Base-by-base conservation (phyloP, 176 grass and related monocot genomes). In the Phyllostachys edulis region DNA sequence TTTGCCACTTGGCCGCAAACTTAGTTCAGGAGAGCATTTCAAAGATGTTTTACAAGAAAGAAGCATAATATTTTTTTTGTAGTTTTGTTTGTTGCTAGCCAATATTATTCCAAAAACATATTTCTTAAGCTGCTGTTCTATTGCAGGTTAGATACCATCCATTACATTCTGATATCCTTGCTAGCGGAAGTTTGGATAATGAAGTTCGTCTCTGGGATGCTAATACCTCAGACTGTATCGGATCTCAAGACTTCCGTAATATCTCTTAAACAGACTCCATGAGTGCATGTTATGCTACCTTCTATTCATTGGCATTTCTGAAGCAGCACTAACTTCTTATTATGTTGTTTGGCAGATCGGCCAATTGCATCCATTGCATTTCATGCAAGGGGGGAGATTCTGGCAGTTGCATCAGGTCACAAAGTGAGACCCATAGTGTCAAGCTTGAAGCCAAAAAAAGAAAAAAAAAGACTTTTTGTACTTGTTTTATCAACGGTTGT, bases 191-290 rank as follows among this genome's bases (percentile, higher is more conserved):
- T 82, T 96, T 99, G 90, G 97, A 99, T 89, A 76, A 94, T 75
- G 93, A 99, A 94, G 93, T 99, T 87, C 93, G 97, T 76, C 78
- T 99, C 5, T 99, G 97, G 97, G 93, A 99, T 89, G 93, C 97
- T 39, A 87, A 90, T 70, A 92, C 97, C 20, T 79, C 91, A 66
- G 91, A 89, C 66, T 96, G 89, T 87, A 94, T 99, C 51, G 91
- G 84, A 68, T 92, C 91, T 69, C 91, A 89, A 42, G 85, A 89
- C 69, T 99, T 99, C 67, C 80, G 97, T 99, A 99, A 94, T 92
- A 77, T 92, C 14, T 62, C 61, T 87, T 39, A 69, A 51, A n/a
- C 71, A 82, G 17, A 77, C 15, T 73, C 32, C 41, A 47, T 78
- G 82, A 16, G 7, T 29, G 26, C 77, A 6, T 76, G 26, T 6